Conservation (phyloP, 2,329 filamentous ascomycete genomes). For the Exophiala sp. region DNA sequence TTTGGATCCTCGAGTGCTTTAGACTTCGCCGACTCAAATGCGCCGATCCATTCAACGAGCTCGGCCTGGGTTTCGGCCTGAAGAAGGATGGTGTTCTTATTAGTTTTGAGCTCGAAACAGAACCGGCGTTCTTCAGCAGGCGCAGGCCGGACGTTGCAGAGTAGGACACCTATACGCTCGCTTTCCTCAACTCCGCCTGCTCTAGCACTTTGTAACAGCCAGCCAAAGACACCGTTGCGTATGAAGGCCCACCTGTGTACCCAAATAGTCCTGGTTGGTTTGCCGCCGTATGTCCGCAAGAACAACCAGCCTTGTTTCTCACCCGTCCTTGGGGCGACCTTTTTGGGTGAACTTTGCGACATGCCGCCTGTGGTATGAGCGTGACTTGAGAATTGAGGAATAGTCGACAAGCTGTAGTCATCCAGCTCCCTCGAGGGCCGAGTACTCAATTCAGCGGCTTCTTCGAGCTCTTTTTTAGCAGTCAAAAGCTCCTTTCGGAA, state of each 20-base stretch:
- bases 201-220: conserved; percentile 76
- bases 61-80: conserved; percentile 91
- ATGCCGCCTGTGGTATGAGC: conserved; percentile 55
- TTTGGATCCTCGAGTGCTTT: conserved; percentile 75
- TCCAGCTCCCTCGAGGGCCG: conserved; percentile 89
- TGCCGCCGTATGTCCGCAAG: conserved; percentile 74
- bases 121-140: conserved; percentile 91
- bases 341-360: conserved; percentile 51
- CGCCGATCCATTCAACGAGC: conserved; percentile 89
- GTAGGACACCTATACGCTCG: conserved; percentile 89
- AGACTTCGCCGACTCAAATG: conserved; percentile 91
- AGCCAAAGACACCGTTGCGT: conserved; percentile 93
- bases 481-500: conserved; percentile 78
- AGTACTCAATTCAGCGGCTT: conserved; percentile 64
- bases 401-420: conserved; percentile 84
- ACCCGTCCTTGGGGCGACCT: conserved; percentile 39
- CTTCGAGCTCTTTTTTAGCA: conserved; percentile 78
- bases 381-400: conserved; percentile 74
- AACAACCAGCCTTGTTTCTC: conserved; percentile 98
- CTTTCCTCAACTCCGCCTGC: conserved; percentile 86
- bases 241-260: conserved; percentile 92
- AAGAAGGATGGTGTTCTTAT: conserved; percentile 81
- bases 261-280: conserved; percentile 88
- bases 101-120: conserved; percentile 98
- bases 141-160: conserved; percentile 88